Percentiles rank a stretch among this genome's conserved stretches.
Evolutionary conservation across 2,329 filamentous ascomycete genomes (phyloP).

Genomic region (Penicillium glabrum): DNA sequence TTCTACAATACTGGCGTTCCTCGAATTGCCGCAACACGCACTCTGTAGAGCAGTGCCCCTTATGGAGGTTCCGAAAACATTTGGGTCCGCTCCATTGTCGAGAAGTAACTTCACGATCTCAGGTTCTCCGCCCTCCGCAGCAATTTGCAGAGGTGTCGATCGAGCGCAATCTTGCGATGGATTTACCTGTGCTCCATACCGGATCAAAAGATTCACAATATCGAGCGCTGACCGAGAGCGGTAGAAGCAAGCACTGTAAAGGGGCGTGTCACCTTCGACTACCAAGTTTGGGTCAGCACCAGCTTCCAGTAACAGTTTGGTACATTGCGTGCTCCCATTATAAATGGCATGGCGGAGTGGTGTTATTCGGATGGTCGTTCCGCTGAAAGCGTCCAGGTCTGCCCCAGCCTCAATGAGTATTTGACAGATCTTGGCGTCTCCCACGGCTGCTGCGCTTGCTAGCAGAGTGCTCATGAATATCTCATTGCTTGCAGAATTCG

Average conservation of each 20-base stretch:
- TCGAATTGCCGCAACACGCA: background rate
- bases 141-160: background rate
- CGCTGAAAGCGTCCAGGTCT: background rate
- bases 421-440: background rate
- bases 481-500: background rate
- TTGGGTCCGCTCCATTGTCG: background rate
- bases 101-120: background rate
- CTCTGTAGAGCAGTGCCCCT: background rate
- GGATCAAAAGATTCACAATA: background rate
- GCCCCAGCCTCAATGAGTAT: background rate
- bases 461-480: background rate
- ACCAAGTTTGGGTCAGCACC: background rate
- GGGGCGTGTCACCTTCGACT: background rate
- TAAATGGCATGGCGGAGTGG: background rate
- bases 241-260: background rate
- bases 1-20: background rate
- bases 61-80: background rate
- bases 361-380: background rate
- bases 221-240: background rate
- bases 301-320: background rate
- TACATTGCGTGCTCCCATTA: background rate
- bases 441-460: background rate
- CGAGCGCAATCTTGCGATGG: background rate
- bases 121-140: accelerated
- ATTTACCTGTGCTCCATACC: background rate